A percentile compares a stretch with the other conserved stretches of the same genome.
Evolutionary conservation across 345 rosid genomes (phyloP).

Genomic region (Mallotus nudiflorus): DNA sequence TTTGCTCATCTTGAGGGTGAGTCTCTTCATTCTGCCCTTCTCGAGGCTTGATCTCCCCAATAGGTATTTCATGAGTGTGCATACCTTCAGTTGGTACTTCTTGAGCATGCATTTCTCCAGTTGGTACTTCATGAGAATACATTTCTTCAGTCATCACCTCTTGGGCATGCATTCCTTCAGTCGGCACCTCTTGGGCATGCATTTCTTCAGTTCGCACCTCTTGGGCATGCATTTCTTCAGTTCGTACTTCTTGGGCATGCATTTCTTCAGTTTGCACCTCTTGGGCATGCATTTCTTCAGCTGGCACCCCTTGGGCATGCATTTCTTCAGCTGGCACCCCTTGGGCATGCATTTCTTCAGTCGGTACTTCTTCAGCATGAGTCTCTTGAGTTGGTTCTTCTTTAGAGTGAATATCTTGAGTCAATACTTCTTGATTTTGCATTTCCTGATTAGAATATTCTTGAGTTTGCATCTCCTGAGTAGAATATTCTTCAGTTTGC

Average conservation of each 20-base stretch:
- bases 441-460: neutral
- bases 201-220: neutral
- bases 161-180: neutral
- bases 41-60: neutral
- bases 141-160: neutral
- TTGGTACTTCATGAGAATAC: neutral
- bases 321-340: neutral
- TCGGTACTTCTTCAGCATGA: constrained; percentile 8
- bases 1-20: constrained; percentile 5
- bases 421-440: neutral
- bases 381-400: constrained; percentile 9
- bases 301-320: neutral
- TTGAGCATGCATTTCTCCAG: neutral
- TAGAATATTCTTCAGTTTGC: neutral
- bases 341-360: neutral
- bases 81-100: neutral
- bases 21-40: neutral
- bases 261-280: neutral
- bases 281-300: neutral
- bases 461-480: neutral
- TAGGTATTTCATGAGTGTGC: neutral
- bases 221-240: neutral
- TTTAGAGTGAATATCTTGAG: neutral
- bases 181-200: neutral
- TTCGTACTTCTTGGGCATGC: neutral